Conservation (phyloP, 129 eudicot genomes). For the Helichrysum umbraculigerum region DNA sequence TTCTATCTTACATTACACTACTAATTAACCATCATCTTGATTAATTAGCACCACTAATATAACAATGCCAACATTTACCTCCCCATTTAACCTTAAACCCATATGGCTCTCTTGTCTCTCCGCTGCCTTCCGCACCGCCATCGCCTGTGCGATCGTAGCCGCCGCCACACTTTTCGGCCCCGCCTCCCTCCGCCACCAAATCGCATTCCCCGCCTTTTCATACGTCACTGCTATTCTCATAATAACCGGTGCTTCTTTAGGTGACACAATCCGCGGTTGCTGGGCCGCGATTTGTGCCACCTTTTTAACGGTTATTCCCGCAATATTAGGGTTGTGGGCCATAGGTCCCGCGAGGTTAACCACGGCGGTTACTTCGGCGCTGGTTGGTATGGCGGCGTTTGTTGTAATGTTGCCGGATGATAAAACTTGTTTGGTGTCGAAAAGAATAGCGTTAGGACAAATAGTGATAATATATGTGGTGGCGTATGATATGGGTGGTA, state of each 20-base stretch:
- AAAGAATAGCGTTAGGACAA: slow-evolving; percentile 87
- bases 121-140: slow-evolving; percentile 69
- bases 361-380: slow-evolving; percentile 36
- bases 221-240: slow-evolving; percentile 72
- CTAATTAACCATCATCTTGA: not conserved
- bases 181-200: slow-evolving; percentile 32
- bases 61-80: slow-evolving; percentile 27
- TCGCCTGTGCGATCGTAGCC: slow-evolving; percentile 76
- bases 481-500: slow-evolving; percentile 50
- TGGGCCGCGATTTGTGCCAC: slow-evolving; percentile 67
- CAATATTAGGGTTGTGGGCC: slow-evolving; percentile 49
- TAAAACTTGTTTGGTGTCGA: slow-evolving; percentile 55
- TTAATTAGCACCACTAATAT: slow-evolving; percentile 28
- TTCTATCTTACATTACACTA: slow-evolving; percentile 3
- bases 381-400: slow-evolving; percentile 59
- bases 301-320: slow-evolving; percentile 57
- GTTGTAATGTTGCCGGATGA: slow-evolving; percentile 63
- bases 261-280: slow-evolving; percentile 72
- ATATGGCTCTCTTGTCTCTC: slow-evolving; percentile 58
- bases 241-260: slow-evolving; percentile 73
- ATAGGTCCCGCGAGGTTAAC: slow-evolving; percentile 57
- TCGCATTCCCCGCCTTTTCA: slow-evolving; percentile 79
- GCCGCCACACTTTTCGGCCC: slow-evolving; percentile 76
- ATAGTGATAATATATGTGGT: slow-evolving; percentile 72
- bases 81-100: slow-evolving; percentile 3